Evolutionary conservation across 805 yeast genomes (phyloP), one percentile per base, ranked within the genome.

Genomic region (Ogataea pini): DNA sequence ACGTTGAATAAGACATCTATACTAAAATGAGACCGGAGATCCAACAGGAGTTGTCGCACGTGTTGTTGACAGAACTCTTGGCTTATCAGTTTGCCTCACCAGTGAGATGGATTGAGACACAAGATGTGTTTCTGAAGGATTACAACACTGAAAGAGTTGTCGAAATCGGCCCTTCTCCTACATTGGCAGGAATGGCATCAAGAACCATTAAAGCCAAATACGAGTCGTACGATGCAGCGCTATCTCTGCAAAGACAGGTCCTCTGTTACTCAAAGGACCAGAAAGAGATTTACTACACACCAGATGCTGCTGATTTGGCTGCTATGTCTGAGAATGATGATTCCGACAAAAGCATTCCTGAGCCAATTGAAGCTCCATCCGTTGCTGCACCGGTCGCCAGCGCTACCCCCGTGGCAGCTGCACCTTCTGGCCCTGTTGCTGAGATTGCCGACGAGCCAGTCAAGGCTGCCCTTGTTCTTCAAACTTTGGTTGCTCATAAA

Each of bases 11-110:
- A 22, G 25, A 22, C 8, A 22, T 6, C 8, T 22, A 8, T 22
- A 12, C 32, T 28, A 32, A 4, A 24, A 86, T 86, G 94, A 83
- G 82, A 69, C 96, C 99, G 59, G 98, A 94, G 79, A 84, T 90
- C 52, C 95, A 94, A 77, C 99, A 94, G 76, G 98, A 94, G 70
- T 82, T 94, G 58, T 96, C 99, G 59, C 98, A 94, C 69, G 85
- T 88, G 58, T 78, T 94, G 57, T 79, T 94, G 68, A 90, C 97
- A 22, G 99, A 94, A 79, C 83, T 94, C 61, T 79, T 94, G 73
- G 98, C 99, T 46, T 94, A 91, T 75, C 99, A 94, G 73, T 94
- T 94, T 65, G 99, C 99, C 42, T 91, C 97, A 54, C 99, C 99
- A 41, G 99, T 94, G 57, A 85, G 98, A 79, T 94, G 99, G 75